phyloP scores from a whole-genome alignment of 169 alveolate species.

The Pseudocohnilembus persalinus region DNA sequence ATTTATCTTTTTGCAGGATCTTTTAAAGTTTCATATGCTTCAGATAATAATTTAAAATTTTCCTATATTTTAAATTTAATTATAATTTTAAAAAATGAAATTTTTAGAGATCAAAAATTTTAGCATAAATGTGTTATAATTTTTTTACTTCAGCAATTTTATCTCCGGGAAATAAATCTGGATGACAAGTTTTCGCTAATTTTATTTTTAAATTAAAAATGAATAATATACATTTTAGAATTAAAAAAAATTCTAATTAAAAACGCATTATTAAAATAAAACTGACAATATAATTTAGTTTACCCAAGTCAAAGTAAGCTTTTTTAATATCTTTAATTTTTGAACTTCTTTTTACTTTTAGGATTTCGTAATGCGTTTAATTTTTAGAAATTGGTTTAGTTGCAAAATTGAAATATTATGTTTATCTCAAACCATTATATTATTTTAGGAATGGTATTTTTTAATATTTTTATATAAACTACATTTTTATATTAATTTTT shows the following conservation, averaged over 20 bases:
- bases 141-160: not conserved
- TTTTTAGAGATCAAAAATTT: too few species aligned
- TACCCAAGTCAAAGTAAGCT: not conserved
- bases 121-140: not conserved
- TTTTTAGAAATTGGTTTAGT: not conserved
- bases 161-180: not conserved
- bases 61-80: too few species aligned
- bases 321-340: not conserved
- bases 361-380: not conserved
- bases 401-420: too few species aligned
- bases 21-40: not conserved
- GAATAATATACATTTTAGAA: too few species aligned
- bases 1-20: not conserved
- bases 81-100: too few species aligned
- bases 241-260: too few species aligned
- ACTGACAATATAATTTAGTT: not conserved
- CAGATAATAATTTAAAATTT: too few species aligned
- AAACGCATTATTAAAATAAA: not conserved
- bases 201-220: too few species aligned
- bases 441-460: not conserved
- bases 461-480: too few species aligned
- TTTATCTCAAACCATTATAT: not conserved
- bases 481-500: not conserved
- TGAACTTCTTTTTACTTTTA: not conserved
- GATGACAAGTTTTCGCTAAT: not conserved